Evolutionary conservation across 2,329 filamentous ascomycete species (phyloP).

Genomic region (Lecanosticta acicola): DNA sequence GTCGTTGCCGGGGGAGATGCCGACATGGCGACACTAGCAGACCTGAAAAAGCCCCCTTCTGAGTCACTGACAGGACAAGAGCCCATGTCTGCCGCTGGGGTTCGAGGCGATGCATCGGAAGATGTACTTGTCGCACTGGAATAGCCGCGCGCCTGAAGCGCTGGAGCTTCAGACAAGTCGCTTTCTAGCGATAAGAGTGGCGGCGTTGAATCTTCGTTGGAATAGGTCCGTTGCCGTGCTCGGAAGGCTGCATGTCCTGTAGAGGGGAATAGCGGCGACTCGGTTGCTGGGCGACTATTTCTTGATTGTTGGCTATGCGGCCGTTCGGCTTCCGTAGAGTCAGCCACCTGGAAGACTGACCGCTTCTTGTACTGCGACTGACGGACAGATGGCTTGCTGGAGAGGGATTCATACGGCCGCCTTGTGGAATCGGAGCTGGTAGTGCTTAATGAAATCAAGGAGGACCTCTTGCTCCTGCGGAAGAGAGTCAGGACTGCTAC

Average conservation of each 20-base stretch:
- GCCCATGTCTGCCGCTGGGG: conserved; percentile 2
- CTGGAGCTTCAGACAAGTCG: conserved; percentile 1
- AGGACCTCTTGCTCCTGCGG: too few relatives aligned
- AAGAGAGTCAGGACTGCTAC: not conserved
- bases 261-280: not conserved
- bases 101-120: conserved; percentile 6
- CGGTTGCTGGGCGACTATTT: not conserved
- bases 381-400: conserved; percentile 1
- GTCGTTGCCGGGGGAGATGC: not conserved
- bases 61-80: not conserved
- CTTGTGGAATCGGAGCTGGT: not conserved
- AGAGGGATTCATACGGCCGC: conserved; percentile 4
- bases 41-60: not conserved
- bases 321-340: not conserved
- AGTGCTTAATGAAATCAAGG: too few relatives aligned
- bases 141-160: conserved; percentile 5
- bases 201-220: not conserved
- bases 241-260: conserved; percentile 2
- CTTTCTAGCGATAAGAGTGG: not conserved
- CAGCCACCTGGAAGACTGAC: not conserved
- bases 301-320: not conserved
- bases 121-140: conserved; percentile 5
- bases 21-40: not conserved
- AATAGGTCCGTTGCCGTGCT: not conserved
- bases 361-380: conserved; percentile 5